Evolutionary conservation across 2,329 filamentous ascomycete species (phyloP), one percentile per base, ranked within the genome.

Genomic region (Botrytis aclada): DNA sequence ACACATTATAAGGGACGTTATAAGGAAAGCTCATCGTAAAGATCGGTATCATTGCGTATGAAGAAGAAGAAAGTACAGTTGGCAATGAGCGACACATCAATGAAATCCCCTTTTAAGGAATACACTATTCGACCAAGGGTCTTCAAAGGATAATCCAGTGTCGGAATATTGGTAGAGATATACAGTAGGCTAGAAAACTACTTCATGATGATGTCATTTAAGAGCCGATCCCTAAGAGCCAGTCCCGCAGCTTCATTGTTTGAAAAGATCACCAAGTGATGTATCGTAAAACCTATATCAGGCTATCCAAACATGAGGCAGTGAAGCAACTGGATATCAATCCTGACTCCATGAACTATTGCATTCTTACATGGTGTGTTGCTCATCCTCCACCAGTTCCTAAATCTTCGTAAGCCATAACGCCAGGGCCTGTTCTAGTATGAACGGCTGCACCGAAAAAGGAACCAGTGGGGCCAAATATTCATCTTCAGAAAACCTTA

Each of bases 1-100:
- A 20, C 2, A 4, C 1, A 47, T 51, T n/a, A 3, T 1, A 29
- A 34, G 29, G 1, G n/a, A 4, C 1, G 37, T 51, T n/a, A 3
- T 1, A 29, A 34, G 29, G 1, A n/a, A 37, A 22, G 20, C 9
- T 37, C 8, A 22, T 34, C 25, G 5, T 25, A 18, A 37, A 25
- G 32, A 20, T 37, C 9, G 18, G 10, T 12, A 4, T 60, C 32
- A 60, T 37, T 12, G 45, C 0, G 1, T 5, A 8, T 60, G 9
- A 14, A 8, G 18, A 37, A 37, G 10, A n/a, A 37, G 58, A 18
- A 58, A 14, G 32, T 39, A 12, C 3, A 25, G 34, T 37, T 25
- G 22, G 22, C 20, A 22, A 22, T 25, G 4, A 37, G 25, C 4
- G 45, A 47, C 8, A 0, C 7, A 60, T 10, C 12, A 22, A 25